phyloP scores from a whole-genome alignment of 139 green algal species.

The Tetradesmus lagerheimii region DNA sequence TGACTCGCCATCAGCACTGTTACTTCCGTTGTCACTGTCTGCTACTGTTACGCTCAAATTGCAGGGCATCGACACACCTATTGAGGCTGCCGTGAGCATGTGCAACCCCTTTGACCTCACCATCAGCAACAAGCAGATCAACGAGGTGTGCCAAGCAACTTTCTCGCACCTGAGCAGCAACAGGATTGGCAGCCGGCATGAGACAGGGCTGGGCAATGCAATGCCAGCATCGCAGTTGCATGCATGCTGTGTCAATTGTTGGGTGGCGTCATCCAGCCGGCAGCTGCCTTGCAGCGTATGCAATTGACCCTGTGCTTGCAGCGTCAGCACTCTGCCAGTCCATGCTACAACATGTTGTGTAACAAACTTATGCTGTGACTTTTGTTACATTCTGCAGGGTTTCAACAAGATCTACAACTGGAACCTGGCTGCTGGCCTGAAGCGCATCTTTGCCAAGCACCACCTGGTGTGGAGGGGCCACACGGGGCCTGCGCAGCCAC shows the following conservation, averaged over 20 bases:
- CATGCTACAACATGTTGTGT: no score
- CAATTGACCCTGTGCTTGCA: no score
- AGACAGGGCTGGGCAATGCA: background rate
- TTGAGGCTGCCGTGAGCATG: conserved; percentile 88
- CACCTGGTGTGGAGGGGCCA: conserved; percentile 68
- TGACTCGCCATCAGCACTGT: conserved; percentile 78
- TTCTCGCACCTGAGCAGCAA: background rate
- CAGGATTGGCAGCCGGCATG: background rate
- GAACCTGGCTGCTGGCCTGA: conserved; percentile 74
- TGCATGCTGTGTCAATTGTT: no score
- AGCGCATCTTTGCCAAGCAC: conserved; percentile 78
- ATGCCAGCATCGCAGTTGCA: no score
- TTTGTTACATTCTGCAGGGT: conserved; percentile 41
- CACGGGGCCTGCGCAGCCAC: conserved; percentile 50
- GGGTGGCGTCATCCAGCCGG: no score
- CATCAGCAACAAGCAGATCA: conserved; percentile 77
- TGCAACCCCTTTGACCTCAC: conserved; percentile 96
- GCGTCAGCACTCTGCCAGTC: no score
- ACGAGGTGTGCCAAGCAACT: conserved; percentile 40
- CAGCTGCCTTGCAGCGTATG: no score
- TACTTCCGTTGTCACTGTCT: no score
- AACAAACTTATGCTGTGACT: background rate
- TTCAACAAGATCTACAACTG: conserved; percentile 94
- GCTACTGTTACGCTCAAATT: background rate
- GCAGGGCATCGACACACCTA: conserved; percentile 69